Evolutionary conservation across 1,284 basidiomycete species (phyloP), one percentile per base, ranked within the genome.

Genomic region (Microbotryum violaceum): DNA sequence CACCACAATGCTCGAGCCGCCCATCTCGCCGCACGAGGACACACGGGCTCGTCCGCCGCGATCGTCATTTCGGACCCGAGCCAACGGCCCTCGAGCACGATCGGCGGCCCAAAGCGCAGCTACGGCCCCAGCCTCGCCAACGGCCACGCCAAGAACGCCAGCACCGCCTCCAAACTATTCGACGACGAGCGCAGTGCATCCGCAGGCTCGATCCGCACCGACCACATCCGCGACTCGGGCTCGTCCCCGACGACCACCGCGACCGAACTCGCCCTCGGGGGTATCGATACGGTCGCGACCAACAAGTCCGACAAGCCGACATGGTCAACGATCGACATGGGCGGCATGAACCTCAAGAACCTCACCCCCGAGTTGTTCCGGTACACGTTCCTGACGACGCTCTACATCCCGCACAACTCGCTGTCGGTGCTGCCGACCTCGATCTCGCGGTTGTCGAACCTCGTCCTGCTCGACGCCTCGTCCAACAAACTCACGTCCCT

Each of bases 361-460:
- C 80, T 99, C 55, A 88, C 92, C 31, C 77, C 83, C 14, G 84
- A 83, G 16, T 85, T 89, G 54, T 88, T 86, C 64, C 80, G 96
- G 44, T 98, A 97, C 79, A 81, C 85, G n/a, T 97, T 97, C 79
- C 85, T 99, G 66, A 89, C 89, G 65, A 89, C 87, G 67, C 84
- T 99, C 59, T 98, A 96, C 77, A 89, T 99, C 77, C 97, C 97
- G 73, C 94, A 98, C 80, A 99, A 99, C 74, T 81, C 85, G 44
- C 82, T 99, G 60, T 81, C 85, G 20, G 77, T 82, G 68, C 79
- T 99, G 53, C 91, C 94, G 4, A 82, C 88, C 12, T 84, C 88
- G 74, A 91, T 99, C 68, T 81, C 88, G 58, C 85, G 84, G 70
- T 83, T 99, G 61, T 84, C 85, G 49, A 87, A 93, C 72, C 81